Evolutionary conservation across 371 early-diverging fungal species (phyloP).

Genomic region (Haplosporangium sp.): DNA sequence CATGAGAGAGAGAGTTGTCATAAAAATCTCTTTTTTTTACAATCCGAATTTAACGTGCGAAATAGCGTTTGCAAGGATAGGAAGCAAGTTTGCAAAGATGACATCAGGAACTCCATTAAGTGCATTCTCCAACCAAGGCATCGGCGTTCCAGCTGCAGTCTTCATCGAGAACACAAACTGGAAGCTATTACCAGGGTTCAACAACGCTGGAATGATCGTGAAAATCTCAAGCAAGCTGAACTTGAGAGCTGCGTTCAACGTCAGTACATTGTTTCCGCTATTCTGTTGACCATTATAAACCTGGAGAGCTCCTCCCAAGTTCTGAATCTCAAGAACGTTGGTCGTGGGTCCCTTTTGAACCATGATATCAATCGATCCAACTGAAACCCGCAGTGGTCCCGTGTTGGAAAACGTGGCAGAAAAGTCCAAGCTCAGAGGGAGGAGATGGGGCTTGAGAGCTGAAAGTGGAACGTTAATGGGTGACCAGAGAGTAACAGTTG

Average conservation of each 20-base stretch:
- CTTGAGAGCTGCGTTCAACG: conserved; percentile 32
- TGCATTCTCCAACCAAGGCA: conserved; percentile 63
- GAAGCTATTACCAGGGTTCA: conserved; percentile 29
- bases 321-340: conserved; percentile 29
- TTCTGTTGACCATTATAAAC: conserved; percentile 38
- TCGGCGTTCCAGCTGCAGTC: conserved; percentile 23
- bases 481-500: conserved; percentile 45
- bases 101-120: conserved; percentile 34
- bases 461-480: conserved; percentile 43
- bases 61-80: conserved; percentile 60
- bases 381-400: conserved; percentile 38
- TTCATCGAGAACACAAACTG: conserved; percentile 30
- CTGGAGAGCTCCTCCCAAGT: conserved; percentile 36
- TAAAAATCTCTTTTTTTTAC: background rate
- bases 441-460: conserved; percentile 24
- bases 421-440: conserved; percentile 42
- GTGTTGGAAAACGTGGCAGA: conserved; percentile 26
- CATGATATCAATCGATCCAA: conserved; percentile 32
- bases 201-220: conserved; percentile 17
- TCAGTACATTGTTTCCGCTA: conserved; percentile 31
- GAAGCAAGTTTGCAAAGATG: conserved; percentile 46
- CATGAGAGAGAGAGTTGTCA: too few species aligned
- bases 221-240: conserved; percentile 36
- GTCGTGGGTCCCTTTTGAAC: conserved; percentile 9
- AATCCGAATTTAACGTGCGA: conserved; percentile 48